These are phyloP conservation scores for Cladosporium phlei DNA, from an alignment of 2,329 filamentous ascomycete species.

Conservation along the genomic window DNA sequence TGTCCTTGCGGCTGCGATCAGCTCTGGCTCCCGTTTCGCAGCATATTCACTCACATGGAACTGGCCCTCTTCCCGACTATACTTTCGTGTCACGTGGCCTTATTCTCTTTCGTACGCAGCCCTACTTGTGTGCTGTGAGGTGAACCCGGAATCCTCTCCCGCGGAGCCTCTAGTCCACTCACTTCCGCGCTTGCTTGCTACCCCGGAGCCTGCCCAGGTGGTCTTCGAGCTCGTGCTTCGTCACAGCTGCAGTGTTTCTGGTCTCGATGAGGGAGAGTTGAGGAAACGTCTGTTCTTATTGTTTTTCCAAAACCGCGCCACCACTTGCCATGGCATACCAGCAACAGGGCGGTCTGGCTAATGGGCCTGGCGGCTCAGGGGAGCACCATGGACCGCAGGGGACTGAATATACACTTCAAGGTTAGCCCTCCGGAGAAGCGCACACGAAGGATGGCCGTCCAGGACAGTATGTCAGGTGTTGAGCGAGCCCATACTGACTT, in stretches of 20 bases:
- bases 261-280: constrained; percentile 5
- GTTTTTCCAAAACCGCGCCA: background rate
- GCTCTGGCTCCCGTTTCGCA: no score
- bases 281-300: background rate
- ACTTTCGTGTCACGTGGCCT: no score
- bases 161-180: constrained; percentile 13
- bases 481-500: no score
- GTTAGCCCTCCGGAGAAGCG: constrained; percentile 36
- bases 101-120: no score
- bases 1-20: no score
- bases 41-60: no score
- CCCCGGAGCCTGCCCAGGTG: constrained; percentile 10
- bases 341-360: constrained; percentile 59
- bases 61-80: no score
- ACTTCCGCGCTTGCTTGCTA: constrained; percentile 14
- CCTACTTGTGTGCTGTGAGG: no score
- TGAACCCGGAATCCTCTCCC: no score
- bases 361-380: constrained; percentile 48
- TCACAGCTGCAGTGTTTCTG: constrained; percentile 12
- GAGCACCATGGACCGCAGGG: constrained; percentile 51
- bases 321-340: constrained; percentile 61
- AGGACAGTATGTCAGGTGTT: no score
- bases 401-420: constrained; percentile 69
- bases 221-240: constrained; percentile 13
- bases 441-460: no score